These are phyloP conservation scores for Fusarium sp. DNA, from an alignment of 2,329 filamentous ascomycete species.

Conservation along the genomic window DNA sequence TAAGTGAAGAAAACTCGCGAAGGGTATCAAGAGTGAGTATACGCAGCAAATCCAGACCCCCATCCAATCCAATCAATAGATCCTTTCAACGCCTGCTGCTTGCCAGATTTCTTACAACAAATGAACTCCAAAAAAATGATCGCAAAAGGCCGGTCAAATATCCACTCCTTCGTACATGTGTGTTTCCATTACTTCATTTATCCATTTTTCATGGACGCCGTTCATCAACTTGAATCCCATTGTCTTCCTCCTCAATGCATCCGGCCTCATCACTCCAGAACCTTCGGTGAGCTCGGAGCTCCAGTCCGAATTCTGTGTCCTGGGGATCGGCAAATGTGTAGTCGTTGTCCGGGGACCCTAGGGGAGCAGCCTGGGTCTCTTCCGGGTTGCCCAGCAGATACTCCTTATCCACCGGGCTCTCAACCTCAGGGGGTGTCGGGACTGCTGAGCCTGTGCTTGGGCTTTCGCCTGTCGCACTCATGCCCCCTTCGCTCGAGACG, in stretches of 20 bases:
- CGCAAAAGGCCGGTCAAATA: slow-evolving; percentile 14
- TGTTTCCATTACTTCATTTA: slow-evolving; percentile 19
- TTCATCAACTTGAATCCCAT: slow-evolving; percentile 37
- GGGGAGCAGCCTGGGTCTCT: slow-evolving; percentile 25
- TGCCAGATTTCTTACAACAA: slow-evolving; percentile 4
- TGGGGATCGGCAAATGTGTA: slow-evolving; percentile 45
- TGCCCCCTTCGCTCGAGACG: slow-evolving; percentile 50
- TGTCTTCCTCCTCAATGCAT: slow-evolving; percentile 52
- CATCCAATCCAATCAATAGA: not conserved
- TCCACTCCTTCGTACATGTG: slow-evolving; percentile 12
- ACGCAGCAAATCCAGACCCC: slow-evolving; percentile 14
- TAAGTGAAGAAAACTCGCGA: slow-evolving; percentile 23
- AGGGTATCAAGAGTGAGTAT: slow-evolving; percentile 41
- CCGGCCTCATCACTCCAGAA: slow-evolving; percentile 48
- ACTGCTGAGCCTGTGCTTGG: slow-evolving; percentile 49
- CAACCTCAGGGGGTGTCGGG: slow-evolving; percentile 52
- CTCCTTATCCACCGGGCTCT: slow-evolving; percentile 45
- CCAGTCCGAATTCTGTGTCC: slow-evolving; percentile 48
- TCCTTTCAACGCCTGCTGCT: slow-evolving; percentile 20
- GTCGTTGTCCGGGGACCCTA: slow-evolving; percentile 42
- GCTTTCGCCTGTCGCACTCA: slow-evolving; percentile 51
- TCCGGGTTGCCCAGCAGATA: slow-evolving; percentile 37
- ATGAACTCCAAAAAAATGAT: slow-evolving; percentile 28
- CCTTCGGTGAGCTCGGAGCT: slow-evolving; percentile 50
- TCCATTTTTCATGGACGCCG: slow-evolving; percentile 30